These are phyloP conservation scores for Proteromonas lacertae DNA, from an alignment of 352 stramenopile genomes.

Conservation along the genomic window DNA sequence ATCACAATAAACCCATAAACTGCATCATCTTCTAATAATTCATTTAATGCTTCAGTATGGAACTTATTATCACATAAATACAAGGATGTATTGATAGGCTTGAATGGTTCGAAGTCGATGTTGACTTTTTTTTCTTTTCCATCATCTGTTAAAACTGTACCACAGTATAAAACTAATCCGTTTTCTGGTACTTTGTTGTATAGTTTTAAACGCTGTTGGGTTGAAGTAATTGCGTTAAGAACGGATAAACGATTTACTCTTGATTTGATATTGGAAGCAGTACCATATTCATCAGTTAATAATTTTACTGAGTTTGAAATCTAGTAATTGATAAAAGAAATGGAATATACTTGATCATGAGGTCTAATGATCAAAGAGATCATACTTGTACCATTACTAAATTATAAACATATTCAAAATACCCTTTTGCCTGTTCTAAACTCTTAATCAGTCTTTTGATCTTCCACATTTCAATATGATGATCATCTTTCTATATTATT, in stretches of 20 bases:
- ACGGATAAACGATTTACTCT: slow-evolving; percentile 90
- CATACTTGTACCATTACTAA: slow-evolving; percentile 92
- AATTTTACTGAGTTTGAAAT: slow-evolving; percentile 89
- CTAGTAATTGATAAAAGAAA: slow-evolving; percentile 4
- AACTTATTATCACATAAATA: slow-evolving; percentile 99
- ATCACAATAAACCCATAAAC: slow-evolving; percentile 98
- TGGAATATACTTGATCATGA: slow-evolving; percentile 43
- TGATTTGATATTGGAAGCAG: slow-evolving; percentile 97
- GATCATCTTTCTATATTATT: no score
- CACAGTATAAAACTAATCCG: slow-evolving; percentile 93
- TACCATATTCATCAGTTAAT: slow-evolving; percentile 93
- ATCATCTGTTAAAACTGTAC: slow-evolving; percentile 92
- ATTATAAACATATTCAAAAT: not conserved
- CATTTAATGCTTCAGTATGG: slow-evolving; percentile 84
- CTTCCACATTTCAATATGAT: slow-evolving; percentile 97
- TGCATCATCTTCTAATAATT: slow-evolving; percentile 93
- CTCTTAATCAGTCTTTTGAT: slow-evolving; percentile 99
- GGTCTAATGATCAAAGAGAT: slow-evolving; percentile 96
- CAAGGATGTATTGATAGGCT: slow-evolving; percentile 96
- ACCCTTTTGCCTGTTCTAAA: slow-evolving; percentile 34
- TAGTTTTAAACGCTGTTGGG: slow-evolving; percentile 91
- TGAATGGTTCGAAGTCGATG: slow-evolving; percentile 98
- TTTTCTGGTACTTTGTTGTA: slow-evolving; percentile 59
- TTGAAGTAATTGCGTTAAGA: slow-evolving; percentile 87
- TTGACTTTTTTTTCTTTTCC: slow-evolving; percentile 96